Evolutionary conservation across 129 eudicot species (phyloP).

Genomic region (Deinandra increscens): DNA sequence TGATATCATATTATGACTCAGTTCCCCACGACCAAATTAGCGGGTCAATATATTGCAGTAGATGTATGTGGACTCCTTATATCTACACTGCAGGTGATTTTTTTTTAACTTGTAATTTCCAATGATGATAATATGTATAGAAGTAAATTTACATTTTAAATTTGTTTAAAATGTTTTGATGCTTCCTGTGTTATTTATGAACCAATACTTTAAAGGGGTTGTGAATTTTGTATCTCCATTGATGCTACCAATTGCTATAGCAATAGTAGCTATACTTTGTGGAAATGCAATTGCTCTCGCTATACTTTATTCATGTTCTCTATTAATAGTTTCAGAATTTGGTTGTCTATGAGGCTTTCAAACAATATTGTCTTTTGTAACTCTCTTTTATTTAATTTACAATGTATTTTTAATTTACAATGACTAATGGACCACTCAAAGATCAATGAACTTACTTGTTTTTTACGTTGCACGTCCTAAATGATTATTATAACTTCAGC

Average conservation of each 20-base stretch:
- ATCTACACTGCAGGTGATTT: constrained; percentile 80
- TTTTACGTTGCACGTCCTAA: too few relatives aligned
- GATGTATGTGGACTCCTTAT: constrained; percentile 74
- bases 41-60: constrained; percentile 88
- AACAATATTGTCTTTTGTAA: too few relatives aligned
- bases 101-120: not conserved
- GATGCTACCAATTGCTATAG: constrained; percentile 91
- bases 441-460: too few relatives aligned
- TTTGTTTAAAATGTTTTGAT: constrained; percentile 61
- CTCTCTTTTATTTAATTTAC: too few relatives aligned
- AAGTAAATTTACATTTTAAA: not conserved
- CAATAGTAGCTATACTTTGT: constrained; percentile 86
- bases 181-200: constrained; percentile 83
- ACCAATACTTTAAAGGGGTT: constrained; percentile 69
- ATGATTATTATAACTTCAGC: too few relatives aligned
- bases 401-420: too few relatives aligned
- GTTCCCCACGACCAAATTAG: constrained; percentile 75
- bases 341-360: too few relatives aligned
- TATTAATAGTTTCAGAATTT: too few relatives aligned
- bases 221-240: constrained; percentile 71
- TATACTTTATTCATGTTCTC: too few relatives aligned
- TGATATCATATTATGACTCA: constrained; percentile 78
- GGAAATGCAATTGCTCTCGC: constrained; percentile 95
- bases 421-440: too few relatives aligned
- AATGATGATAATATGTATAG: not conserved